A percentile compares a stretch with the other conserved stretches of the same genome.
Conservation (phyloP, 768 basidiomycete species). For the Lactarius sp. region DNA sequence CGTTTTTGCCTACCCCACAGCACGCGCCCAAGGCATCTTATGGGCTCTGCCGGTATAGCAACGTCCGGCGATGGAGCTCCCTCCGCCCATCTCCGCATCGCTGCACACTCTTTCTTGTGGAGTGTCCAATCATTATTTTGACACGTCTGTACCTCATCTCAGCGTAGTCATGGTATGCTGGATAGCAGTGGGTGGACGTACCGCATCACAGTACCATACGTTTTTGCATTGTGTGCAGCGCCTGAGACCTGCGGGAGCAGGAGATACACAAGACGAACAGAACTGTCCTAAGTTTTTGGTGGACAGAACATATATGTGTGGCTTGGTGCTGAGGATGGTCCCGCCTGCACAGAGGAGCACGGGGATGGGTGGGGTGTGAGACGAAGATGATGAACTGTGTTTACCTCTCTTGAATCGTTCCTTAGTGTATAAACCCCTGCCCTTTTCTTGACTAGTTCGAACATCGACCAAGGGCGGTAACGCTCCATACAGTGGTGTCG, state of each 20-base stretch:
- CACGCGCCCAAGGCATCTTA: conserved; percentile 73
- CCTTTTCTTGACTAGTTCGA: conserved; percentile 12
- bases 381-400: neutral
- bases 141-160: conserved; percentile 44
- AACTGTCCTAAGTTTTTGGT: conserved; percentile 51
- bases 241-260: conserved; percentile 43
- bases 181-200: conserved; percentile 35
- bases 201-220: conserved; percentile 71
- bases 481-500: conserved; percentile 2
- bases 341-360: conserved; percentile 43
- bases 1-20: conserved; percentile 59
- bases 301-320: conserved; percentile 62
- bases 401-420: conserved; percentile 21
- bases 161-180: conserved; percentile 1
- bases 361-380: neutral
- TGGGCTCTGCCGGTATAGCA: conserved; percentile 65
- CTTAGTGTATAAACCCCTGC: conserved; percentile 26
- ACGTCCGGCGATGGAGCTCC: conserved; percentile 44
- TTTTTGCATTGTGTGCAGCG: conserved; percentile 71
- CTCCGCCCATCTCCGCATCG: conserved; percentile 55
- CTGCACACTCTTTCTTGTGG: conserved; percentile 76
- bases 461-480: conserved; percentile 18
- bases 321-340: conserved; percentile 50
- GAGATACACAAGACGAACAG: conserved; percentile 65
- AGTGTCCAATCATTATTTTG: conserved; percentile 67